phyloP scores from a whole-genome alignment of 768 basidiomycete species.

The Suillus subluteus region DNA sequence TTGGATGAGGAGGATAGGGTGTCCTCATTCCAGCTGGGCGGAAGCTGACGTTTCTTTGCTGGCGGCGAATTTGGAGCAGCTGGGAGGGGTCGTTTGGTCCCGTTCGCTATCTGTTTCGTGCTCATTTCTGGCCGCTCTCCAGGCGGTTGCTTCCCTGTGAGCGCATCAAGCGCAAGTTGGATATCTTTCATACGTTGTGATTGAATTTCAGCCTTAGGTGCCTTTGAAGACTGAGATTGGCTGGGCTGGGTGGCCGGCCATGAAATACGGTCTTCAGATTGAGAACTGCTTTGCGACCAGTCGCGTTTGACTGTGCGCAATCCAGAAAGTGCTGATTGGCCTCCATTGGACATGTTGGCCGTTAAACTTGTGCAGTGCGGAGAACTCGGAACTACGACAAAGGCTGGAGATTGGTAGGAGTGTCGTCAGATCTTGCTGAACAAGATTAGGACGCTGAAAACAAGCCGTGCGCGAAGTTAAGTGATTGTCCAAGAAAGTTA shows the following conservation, averaged over 20 bases:
- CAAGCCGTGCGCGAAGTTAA: background rate
- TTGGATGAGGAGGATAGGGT: slow-evolving; percentile 41
- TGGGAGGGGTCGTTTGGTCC: slow-evolving; percentile 39
- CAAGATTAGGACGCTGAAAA: background rate
- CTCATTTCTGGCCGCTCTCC: slow-evolving; percentile 20
- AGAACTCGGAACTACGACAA: background rate
- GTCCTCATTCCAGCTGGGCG: slow-evolving; percentile 48
- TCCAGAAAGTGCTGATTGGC: slow-evolving; percentile 53
- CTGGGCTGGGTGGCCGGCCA: slow-evolving; percentile 42
- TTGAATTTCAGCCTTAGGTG: slow-evolving; percentile 18
- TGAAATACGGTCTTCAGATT: slow-evolving; percentile 39
- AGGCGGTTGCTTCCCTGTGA: slow-evolving; percentile 31
- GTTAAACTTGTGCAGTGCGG: background rate
- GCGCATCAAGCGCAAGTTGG: slow-evolving; percentile 56
- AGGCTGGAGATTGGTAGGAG: too few species aligned
- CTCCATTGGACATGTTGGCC: slow-evolving; percentile 28
- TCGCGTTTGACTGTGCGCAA: slow-evolving; percentile 64
- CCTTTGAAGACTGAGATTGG: slow-evolving; percentile 20
- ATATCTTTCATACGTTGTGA: slow-evolving; percentile 58
- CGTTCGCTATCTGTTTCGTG: slow-evolving; percentile 23
- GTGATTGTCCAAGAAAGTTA: background rate
- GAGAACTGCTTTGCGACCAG: slow-evolving; percentile 53
- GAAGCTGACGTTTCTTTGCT: slow-evolving; percentile 62
- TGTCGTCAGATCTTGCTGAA: background rate
- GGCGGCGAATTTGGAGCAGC: slow-evolving; percentile 28